Percentiles rank a stretch among this genome's conserved stretches.
Evolutionary conservation across 2,329 filamentous ascomycete genomes (phyloP).

Genomic region (Fusarium penzigii): DNA sequence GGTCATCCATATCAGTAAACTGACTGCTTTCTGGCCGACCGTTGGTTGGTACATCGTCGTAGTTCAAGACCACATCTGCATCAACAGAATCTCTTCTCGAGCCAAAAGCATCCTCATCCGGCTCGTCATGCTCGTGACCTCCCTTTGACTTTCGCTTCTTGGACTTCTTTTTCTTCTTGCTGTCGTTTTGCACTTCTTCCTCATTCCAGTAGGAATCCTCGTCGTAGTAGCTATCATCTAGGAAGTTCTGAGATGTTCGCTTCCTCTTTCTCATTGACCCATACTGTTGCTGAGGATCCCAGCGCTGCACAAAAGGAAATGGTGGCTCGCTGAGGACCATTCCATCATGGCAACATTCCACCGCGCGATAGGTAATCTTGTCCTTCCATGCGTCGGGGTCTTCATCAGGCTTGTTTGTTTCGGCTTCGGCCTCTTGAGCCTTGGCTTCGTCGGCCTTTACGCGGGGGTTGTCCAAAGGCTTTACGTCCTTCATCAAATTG

Average conservation of each 20-base stretch:
- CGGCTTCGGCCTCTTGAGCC: constrained; percentile 8
- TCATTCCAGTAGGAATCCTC: constrained; percentile 30
- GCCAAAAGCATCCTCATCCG: constrained; percentile 1
- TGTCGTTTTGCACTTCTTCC: constrained; percentile 36
- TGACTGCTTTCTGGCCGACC: constrained; percentile 41
- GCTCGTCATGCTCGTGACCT: constrained; percentile 11
- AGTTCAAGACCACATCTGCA: constrained; percentile 42
- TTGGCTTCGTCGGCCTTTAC: constrained; percentile 23
- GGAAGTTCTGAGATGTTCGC: constrained; percentile 39
- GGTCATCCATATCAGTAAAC: constrained; percentile 56
- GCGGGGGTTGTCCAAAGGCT: constrained; percentile 40
- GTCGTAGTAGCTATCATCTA: constrained; percentile 32
- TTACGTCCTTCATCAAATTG: constrained; percentile 58
- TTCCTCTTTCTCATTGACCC: constrained; percentile 51
- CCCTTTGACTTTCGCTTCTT: constrained; percentile 39
- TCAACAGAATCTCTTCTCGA: constrained; percentile 12
- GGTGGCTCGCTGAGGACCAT: constrained; percentile 73
- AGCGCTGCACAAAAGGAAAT: constrained; percentile 87
- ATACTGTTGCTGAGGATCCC: constrained; percentile 73
- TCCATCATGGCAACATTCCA: constrained; percentile 78
- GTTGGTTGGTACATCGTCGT: constrained; percentile 37
- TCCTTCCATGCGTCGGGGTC: constrained; percentile 69
- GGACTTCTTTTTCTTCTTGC: constrained; percentile 39
- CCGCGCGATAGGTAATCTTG: constrained; percentile 73
- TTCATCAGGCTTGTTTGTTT: constrained; percentile 29